phyloP scores from a whole-genome alignment of 2,329 filamentous ascomycete species.

The Coniochaeta sp. region DNA sequence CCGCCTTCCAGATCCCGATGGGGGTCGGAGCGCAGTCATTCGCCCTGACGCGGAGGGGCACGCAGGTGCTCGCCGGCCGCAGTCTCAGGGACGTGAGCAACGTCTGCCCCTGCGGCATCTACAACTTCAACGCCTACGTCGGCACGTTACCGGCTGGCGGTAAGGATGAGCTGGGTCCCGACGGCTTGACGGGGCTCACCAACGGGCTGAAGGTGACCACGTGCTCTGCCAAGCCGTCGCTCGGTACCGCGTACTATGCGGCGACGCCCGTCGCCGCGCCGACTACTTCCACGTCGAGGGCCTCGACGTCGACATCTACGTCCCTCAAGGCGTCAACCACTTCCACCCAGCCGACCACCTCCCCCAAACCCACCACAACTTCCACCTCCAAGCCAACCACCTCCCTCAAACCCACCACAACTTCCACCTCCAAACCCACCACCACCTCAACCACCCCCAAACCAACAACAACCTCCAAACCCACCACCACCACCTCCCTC shows the following conservation, averaged over 20 bases:
- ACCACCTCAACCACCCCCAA: no score
- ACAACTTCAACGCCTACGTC: constrained; percentile 47
- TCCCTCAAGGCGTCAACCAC: background rate
- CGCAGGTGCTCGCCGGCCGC: constrained; percentile 33
- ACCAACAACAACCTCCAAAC: no score
- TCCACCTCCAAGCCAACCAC: background rate
- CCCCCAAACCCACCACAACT: background rate
- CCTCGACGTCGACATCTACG: no score
- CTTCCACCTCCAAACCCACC: no score
- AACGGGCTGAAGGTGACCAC: constrained; percentile 20
- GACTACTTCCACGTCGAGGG: background rate
- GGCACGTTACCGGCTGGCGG: constrained; percentile 35
- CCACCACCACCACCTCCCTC: no score
- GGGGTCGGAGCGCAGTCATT: constrained; percentile 38
- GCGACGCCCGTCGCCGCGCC: background rate
- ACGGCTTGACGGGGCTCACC: constrained; percentile 20
- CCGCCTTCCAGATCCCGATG: constrained; percentile 37
- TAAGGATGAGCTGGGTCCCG: constrained; percentile 26
- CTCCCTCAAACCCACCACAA: no score
- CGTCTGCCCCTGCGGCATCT: constrained; percentile 34
- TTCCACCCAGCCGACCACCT: background rate
- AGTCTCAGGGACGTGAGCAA: constrained; percentile 38
- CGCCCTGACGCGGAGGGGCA: constrained; percentile 29
- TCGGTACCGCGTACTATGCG: background rate
- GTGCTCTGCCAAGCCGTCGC: constrained; percentile 13